Evolutionary conservation across 345 rosid genomes (phyloP), one percentile per base, ranked within the genome.

Genomic region (Eucalyptus pauciflora): DNA sequence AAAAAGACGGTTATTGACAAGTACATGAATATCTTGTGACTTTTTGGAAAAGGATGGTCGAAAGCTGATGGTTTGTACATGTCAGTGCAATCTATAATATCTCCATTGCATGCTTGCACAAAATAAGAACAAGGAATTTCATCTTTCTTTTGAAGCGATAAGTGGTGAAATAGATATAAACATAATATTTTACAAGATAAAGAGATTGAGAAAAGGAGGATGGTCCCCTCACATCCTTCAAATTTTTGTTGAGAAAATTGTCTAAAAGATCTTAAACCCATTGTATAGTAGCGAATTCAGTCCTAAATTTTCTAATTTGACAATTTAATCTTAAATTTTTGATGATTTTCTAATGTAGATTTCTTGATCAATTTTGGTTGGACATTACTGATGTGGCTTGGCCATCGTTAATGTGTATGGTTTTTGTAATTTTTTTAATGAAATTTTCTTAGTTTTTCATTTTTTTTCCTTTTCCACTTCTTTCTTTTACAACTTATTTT

Each of bases 331-430:
- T 16, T 69, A 33, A 69, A 6, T 12, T 25, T 60, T 69, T 69
- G 13, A 33, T 16, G 24, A 4, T 33, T 69, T 31, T 69, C 5
- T 17, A 69, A 33, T 5, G 2, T 69, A 33, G 25, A 17, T 33
- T 41, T 31, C 2, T 5, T 17, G 4, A 33, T 0, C 4, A 69
- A 69, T 69, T 31, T 17, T 2, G 7, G 3, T 69, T 8, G 13
- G 4, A 69, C 37, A 33, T 33, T 33, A 33, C 37, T 33, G 37
- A 16, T 8, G 10, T 67, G 79, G 10, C 3, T n/a, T 15, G 1
- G 3, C 22, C 2, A 0, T 0, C 0, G 2, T 0, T 2, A 4
- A 67, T 15, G 10, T 69, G 7, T 20, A 17, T 4, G 12, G 7
- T 69, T 33, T 33, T 16, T 33, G 24, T 0, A 69, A 14, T 7